A percentile compares a stretch with the other conserved stretches of the same genome.
Evolutionary conservation across 768 basidiomycete genomes (phyloP).

Genomic region (Mycena olivaceomarginata): DNA sequence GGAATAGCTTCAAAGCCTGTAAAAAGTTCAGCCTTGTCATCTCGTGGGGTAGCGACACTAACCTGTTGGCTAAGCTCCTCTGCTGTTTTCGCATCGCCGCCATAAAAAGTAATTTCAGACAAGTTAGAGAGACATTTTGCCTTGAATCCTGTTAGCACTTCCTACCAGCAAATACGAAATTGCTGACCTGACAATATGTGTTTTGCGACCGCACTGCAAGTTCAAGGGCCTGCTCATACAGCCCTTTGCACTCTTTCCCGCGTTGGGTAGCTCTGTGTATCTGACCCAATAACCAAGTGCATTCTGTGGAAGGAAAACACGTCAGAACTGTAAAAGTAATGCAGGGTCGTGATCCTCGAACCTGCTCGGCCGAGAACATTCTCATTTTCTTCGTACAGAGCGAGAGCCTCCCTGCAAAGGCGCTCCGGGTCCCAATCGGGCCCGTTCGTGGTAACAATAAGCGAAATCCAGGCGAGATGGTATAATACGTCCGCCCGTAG

Average conservation of each 20-base stretch:
- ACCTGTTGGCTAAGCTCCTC: slow-evolving; percentile 38
- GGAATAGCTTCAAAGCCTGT: slow-evolving; percentile 43
- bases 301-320: slow-evolving; percentile 29
- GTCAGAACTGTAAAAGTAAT: background rate
- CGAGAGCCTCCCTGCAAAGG: slow-evolving; percentile 41
- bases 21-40: background rate
- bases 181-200: slow-evolving; percentile 34
- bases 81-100: slow-evolving; percentile 30
- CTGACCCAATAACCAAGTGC: slow-evolving; percentile 42
- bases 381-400: slow-evolving; percentile 36
- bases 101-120: slow-evolving; percentile 41
- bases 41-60: background rate
- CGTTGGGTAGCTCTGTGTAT: slow-evolving; percentile 37
- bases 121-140: slow-evolving; percentile 43
- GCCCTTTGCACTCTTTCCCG: slow-evolving; percentile 36
- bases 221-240: slow-evolving; percentile 39
- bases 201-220: slow-evolving; percentile 39
- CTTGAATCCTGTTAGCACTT: background rate
- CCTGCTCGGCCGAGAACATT: slow-evolving; percentile 41
- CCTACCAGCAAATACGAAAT: too few species aligned
- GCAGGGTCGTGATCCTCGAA: background rate
- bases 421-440: slow-evolving; percentile 29
- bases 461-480: slow-evolving; percentile 36
- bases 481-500: slow-evolving; percentile 42
- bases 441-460: background rate